Evolutionary conservation across 495 filamentous ascomycete species (phyloP).

Genomic region (Podospora pseudopauciseta): DNA sequence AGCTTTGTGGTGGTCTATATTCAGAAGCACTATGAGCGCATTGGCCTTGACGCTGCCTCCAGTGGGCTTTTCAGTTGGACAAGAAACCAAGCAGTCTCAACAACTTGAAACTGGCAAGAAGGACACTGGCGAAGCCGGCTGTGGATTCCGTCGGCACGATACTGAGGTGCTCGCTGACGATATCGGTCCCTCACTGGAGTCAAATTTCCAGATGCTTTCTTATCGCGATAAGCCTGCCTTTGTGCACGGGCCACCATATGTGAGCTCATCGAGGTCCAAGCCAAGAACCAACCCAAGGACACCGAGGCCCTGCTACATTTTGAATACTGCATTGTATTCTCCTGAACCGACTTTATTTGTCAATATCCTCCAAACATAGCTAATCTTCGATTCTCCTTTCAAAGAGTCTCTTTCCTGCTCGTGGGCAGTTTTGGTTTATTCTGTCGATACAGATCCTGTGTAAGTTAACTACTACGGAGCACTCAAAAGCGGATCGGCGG

Average conservation of each 20-base stretch:
- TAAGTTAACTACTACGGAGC: too few species aligned
- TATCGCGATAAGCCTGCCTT: constrained; percentile 8
- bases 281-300: neutral
- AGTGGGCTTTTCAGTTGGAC: constrained; percentile 3
- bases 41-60: constrained; percentile 12
- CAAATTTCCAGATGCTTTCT: constrained; percentile 10
- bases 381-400: too few species aligned
- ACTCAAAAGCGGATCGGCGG: too few species aligned
- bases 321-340: too few species aligned
- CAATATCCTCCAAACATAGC: too few species aligned
- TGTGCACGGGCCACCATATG: constrained; percentile 2
- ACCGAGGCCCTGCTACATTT: neutral
- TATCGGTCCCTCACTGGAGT: neutral
- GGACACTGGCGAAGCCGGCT: neutral
- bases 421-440: too few species aligned
- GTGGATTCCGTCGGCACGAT: neutral
- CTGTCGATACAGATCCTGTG: too few species aligned
- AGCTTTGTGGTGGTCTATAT: constrained; percentile 16
- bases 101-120: constrained; percentile 7
- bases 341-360: too few species aligned
- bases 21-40: constrained; percentile 23
- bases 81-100: constrained; percentile 10
- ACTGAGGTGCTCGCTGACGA: neutral
- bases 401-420: too few species aligned
- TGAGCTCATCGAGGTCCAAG: neutral